A percentile compares a stretch with the other conserved stretches of the same genome.
Evolutionary conservation across 805 yeast species (phyloP).

Genomic region (Pichia exigua): DNA sequence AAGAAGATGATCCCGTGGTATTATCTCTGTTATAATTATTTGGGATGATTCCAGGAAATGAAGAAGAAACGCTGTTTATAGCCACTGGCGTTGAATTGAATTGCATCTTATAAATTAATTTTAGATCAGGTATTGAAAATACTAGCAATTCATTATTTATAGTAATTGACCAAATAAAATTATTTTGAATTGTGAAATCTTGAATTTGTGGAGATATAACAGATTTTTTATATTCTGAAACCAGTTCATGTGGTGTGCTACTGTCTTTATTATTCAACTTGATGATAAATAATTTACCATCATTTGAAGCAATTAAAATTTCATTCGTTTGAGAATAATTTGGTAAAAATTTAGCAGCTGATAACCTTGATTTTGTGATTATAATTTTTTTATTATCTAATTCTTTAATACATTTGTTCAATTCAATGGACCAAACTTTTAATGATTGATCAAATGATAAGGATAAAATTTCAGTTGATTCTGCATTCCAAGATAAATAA

Average conservation of each 20-base stretch:
- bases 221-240: conserved; percentile 1
- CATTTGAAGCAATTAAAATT: conserved; percentile 12
- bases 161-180: conserved; percentile 10
- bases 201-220: conserved; percentile 12
- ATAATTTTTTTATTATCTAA: conserved; percentile 1
- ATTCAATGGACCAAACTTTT: conserved; percentile 32
- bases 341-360: conserved; percentile 10
- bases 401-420: conserved; percentile 3
- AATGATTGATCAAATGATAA: conserved; percentile 68
- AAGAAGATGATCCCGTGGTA: not conserved
- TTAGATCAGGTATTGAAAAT: conserved; percentile 9
- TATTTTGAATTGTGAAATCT: conserved; percentile 10
- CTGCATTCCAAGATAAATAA: conserved; percentile 69
- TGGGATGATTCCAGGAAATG: conserved; percentile 3
- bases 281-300: conserved; percentile 11
- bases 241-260: not conserved
- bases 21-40: not conserved
- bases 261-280: not conserved
- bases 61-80: conserved; percentile 4
- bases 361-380: conserved; percentile 9
- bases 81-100: conserved; percentile 9
- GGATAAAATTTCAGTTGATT: conserved; percentile 57
- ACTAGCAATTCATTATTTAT: conserved; percentile 9
- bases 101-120: conserved; percentile 5
- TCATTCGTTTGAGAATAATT: conserved; percentile 3